Conservation (phyloP, 2,329 filamentous ascomycete species). For the Aspergillus tamarii region DNA sequence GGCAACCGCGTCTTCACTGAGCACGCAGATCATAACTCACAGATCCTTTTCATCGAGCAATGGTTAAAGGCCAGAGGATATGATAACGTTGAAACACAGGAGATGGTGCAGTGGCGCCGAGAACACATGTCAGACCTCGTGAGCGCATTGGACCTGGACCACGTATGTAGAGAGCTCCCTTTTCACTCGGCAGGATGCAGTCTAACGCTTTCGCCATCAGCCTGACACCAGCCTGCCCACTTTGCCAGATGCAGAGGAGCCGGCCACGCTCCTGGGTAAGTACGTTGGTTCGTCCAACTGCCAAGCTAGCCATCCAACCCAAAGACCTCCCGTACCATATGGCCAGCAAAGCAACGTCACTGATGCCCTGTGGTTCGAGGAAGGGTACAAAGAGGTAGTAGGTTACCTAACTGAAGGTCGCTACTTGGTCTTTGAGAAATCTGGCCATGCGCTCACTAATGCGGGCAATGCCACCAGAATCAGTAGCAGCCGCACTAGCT, state of each 20-base stretch:
- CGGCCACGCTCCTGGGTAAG: constrained; percentile 48
- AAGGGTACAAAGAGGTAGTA: constrained; percentile 58
- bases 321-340: constrained; percentile 55
- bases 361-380: constrained; percentile 48
- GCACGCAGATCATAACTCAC: constrained; percentile 59
- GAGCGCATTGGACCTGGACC: constrained; percentile 51
- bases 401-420: constrained; percentile 59
- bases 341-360: constrained; percentile 42
- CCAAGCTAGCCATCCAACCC: constrained; percentile 40
- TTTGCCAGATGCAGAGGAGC: constrained; percentile 49
- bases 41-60: constrained; percentile 58
- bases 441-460: constrained; percentile 49
- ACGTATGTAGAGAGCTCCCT: constrained; percentile 24
- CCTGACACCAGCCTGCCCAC: constrained; percentile 54
- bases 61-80: constrained; percentile 52
- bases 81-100: constrained; percentile 41
- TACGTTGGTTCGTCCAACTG: constrained; percentile 53
- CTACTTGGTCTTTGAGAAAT: constrained; percentile 55
- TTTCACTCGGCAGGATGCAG: constrained; percentile 17
- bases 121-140: constrained; percentile 54
- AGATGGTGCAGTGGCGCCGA: constrained; percentile 53
- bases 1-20: constrained; percentile 59
- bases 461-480: constrained; percentile 17
- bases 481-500: constrained; percentile 30
- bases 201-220: constrained; percentile 20